Evolutionary conservation across 768 basidiomycete genomes (phyloP), one percentile per base, ranked within the genome.

Genomic region (Termitomyces sp.): DNA sequence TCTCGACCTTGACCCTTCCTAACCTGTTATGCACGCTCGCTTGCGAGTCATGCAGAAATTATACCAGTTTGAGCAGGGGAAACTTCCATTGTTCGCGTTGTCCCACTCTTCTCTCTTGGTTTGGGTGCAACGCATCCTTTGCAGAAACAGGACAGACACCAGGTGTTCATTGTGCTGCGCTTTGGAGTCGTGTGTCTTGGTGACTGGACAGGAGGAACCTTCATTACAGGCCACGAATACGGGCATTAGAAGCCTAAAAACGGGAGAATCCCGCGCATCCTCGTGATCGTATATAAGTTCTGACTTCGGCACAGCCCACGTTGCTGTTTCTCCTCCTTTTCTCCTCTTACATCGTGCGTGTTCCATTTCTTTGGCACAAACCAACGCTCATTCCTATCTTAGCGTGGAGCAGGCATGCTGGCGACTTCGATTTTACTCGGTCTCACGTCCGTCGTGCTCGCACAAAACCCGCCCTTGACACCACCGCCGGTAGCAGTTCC

Each of bases 261-360:
- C 52, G 52, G 57, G 57, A 58, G 57, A 58, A 54, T 38, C 57
- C 52, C 50, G 38, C 20, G 49, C 33, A 54, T 53, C 46, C 57
- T 48, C 57, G 57, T 58, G 57, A 58, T 58, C 43, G 45, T 54
- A 58, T 58, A 54, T 48, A 58, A 54, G 22, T 35, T 52, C 26
- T 35, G 13, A 32, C 32, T 55, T 38, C n/a, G 47, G 30, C 18
- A 36, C 32, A 49, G 16, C n/a, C 33, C 57, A 47, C 52, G 38
- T 53, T 53, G 26, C 20, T 57, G 24, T 46, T 33, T 51, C 49
- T 58, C 54, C 46, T 49, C 57, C 52, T 54, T 36, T 54, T 54
- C 38, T 51, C 35, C 36, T 46, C 18, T 38, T 35, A 33, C 40
- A 22, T 41, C 35, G 50, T 51, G 38, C 38, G 35, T 18, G 30